Evolutionary conservation across 176 grass and related monocot species (phyloP).

Genomic region (Paspalum notatum): DNA sequence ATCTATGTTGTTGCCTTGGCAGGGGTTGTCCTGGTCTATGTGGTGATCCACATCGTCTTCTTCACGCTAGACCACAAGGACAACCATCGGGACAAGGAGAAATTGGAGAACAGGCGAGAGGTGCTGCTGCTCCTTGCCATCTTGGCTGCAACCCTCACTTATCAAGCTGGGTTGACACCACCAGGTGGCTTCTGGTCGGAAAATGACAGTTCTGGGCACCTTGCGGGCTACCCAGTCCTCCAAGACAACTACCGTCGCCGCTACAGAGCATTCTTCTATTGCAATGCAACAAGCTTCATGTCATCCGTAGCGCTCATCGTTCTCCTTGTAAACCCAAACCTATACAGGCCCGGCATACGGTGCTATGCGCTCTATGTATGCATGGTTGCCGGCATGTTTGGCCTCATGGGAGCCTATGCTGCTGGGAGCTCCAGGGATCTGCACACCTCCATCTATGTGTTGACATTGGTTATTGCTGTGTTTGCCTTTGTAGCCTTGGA

Average conservation of each 20-base stretch:
- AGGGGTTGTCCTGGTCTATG: constrained; percentile 30
- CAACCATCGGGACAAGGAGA: background rate
- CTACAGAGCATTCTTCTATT: constrained; percentile 59
- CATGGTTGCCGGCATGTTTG: constrained; percentile 40
- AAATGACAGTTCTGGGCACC: background rate
- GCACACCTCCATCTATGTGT: constrained; percentile 45
- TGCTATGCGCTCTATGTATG: constrained; percentile 46
- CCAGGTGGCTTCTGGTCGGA: constrained; percentile 45
- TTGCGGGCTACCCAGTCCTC: constrained; percentile 42
- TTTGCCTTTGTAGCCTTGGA: constrained; percentile 20
- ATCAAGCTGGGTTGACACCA: constrained; percentile 58
- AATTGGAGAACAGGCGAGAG: constrained; percentile 33
- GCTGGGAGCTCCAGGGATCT: constrained; percentile 45
- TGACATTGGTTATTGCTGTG: constrained; percentile 27
- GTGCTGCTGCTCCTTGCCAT: constrained; percentile 47
- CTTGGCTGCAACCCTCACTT: constrained; percentile 49
- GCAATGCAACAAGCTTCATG: constrained; percentile 60
- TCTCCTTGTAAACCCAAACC: constrained; percentile 47
- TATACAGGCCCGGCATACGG: constrained; percentile 33
- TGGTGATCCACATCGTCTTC: constrained; percentile 49
- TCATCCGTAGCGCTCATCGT: constrained; percentile 49
- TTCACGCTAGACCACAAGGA: constrained; percentile 40
- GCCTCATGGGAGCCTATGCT: constrained; percentile 51
- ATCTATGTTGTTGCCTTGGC: constrained; percentile 44
- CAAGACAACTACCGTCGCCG: background rate